A percentile compares a stretch with the other conserved stretches of the same genome.
These are phyloP conservation scores for Biscutella laevigata DNA, from an alignment of 441 rosid species.

Conservation along the genomic window DNA sequence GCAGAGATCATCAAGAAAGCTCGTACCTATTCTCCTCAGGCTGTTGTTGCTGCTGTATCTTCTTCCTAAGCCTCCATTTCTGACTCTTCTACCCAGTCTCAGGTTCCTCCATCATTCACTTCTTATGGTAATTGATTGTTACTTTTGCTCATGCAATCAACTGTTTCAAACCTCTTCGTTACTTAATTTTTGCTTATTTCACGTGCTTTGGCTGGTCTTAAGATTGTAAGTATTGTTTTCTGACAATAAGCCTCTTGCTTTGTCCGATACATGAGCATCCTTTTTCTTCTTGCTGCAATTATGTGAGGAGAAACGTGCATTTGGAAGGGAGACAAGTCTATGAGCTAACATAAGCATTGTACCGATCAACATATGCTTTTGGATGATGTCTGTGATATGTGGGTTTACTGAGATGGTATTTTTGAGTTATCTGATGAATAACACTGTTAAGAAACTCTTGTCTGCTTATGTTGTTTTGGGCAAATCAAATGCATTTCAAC, in stretches of 20 bases:
- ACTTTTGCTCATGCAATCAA: too few relatives aligned
- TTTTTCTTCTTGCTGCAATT: conserved; percentile 5
- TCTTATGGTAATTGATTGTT: conserved; percentile 12
- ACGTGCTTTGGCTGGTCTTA: not conserved
- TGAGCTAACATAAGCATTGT: not conserved
- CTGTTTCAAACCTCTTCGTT: too few relatives aligned
- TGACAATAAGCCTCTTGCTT: not conserved
- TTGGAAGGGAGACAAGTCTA: not conserved
- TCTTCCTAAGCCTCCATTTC: conserved; percentile 17
- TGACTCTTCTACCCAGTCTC: conserved; percentile 12
- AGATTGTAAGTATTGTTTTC: not conserved
- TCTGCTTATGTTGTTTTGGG: not conserved
- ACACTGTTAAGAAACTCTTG: not conserved
- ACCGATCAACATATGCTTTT: not conserved
- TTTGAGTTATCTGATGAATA: conserved; percentile 8
- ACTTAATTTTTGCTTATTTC: not conserved
- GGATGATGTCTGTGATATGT: conserved; percentile 2
- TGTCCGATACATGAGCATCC: not conserved
- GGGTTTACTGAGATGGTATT: not conserved
- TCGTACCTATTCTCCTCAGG: conserved; percentile 54
- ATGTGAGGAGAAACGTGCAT: not conserved
- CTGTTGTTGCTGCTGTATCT: conserved; percentile 21
- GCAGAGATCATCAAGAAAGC: conserved; percentile 88
- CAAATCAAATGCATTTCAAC: not conserved
- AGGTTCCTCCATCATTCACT: conserved; percentile 12